Percentiles rank a stretch among this genome's conserved stretches.
Evolutionary conservation across 306 rosid species (phyloP).

Genomic region (Quercus alba): DNA sequence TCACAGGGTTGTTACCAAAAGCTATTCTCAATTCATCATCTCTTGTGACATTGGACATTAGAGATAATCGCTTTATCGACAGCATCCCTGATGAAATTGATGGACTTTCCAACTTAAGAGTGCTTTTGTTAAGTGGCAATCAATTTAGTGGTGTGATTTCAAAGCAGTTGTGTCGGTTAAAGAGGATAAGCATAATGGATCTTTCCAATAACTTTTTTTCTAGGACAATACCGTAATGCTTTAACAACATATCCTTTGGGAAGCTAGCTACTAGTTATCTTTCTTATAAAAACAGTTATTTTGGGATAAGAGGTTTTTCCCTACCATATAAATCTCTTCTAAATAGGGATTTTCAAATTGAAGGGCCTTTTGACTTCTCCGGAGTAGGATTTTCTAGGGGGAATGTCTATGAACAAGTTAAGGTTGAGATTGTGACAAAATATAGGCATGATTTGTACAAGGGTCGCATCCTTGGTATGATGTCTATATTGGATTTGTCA

Average conservation of each 20-base stretch:
- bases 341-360: background rate
- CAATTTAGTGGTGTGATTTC: constrained; percentile 18
- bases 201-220: no score
- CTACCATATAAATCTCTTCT: background rate
- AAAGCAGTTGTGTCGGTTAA: background rate
- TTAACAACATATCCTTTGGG: background rate
- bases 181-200: no score
- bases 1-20: constrained; percentile 1
- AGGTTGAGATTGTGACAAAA: constrained; percentile 16
- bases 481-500: constrained; percentile 16
- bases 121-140: no score
- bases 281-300: background rate
- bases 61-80: no score
- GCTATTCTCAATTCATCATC: background rate
- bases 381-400: no score
- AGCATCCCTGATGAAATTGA: no score
- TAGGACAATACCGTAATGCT: background rate
- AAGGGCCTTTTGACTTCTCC: rapidly evolving
- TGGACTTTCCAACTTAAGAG: no score
- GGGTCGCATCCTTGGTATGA: constrained; percentile 5
- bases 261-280: no score
- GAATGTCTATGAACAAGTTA: background rate
- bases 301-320: no score
- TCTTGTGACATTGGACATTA: background rate
- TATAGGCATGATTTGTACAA: background rate